phyloP scores from a whole-genome alignment of 208 protist species.

The Blastocrithidia nonstop region DNA sequence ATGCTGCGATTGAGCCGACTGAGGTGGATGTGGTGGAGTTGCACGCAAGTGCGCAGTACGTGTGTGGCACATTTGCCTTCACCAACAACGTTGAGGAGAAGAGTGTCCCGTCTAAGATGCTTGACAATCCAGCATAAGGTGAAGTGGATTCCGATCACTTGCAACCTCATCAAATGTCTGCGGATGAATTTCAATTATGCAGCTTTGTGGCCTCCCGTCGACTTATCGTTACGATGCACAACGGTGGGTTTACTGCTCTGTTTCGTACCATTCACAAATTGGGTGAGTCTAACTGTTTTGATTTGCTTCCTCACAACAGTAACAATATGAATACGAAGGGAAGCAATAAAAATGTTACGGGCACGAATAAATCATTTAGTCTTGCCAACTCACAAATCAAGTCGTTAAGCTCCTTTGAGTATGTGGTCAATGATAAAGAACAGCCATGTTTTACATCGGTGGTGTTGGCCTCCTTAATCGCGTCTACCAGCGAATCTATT shows the following conservation, averaged over 20 bases:
- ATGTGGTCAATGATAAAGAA: no score
- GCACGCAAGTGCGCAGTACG: conserved; percentile 24
- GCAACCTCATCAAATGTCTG: no score
- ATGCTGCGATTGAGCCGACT: conserved; percentile 25
- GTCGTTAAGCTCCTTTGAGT: no score
- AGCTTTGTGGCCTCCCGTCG: conserved; percentile 33
- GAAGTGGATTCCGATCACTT: conserved; percentile 5
- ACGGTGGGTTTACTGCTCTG: conserved; percentile 28
- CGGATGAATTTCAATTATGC: no score
- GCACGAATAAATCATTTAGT: no score
- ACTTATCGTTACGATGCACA: conserved; percentile 48
- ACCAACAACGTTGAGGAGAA: conserved; percentile 24
- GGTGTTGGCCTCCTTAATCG: conserved; percentile 32
- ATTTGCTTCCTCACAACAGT: no score
- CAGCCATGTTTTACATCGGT: conserved; percentile 7
- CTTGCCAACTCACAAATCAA: no score
- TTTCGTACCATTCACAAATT: conserved; percentile 29
- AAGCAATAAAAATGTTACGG: no score
- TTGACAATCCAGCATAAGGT: conserved; percentile 3
- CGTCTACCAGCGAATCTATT: conserved; percentile 45
- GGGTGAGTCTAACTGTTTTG: conserved; percentile 11
- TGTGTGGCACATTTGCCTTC: conserved; percentile 40
- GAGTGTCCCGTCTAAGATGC: conserved; percentile 26
- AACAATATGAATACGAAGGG: no score
- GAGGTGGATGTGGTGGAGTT: conserved; percentile 52